Base-by-base conservation (phyloP, 1,284 basidiomycete genomes). In the Ganoderma multipileum region DNA sequence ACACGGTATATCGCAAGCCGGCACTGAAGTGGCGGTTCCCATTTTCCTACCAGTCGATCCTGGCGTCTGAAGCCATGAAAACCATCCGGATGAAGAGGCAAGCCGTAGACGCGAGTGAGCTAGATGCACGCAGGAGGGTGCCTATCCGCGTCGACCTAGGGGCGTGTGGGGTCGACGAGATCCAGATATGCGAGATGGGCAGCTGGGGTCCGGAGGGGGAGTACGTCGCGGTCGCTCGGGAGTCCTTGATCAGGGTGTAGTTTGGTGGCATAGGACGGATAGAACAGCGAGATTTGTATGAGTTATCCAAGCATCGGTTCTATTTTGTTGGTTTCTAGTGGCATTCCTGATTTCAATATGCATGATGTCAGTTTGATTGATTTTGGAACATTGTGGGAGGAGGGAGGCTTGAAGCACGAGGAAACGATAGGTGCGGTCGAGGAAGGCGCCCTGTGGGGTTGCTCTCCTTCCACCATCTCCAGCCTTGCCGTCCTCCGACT, bases 151-250 rank as follows among this genome's bases (percentile, higher is more conserved):
- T 87, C 8, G 76, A 83, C 62, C 77, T 89, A 30, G 87, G 87
- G 0, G 73, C 76, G 8, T 88, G 85, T 79, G 71, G 73, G 2
- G 82, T 89, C 0, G 77, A 81, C n/a, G 83, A 86, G 72, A 74
- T 90, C 2, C 85, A 89, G 73, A 80, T 91, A 11, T 90, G 89
- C 80, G 77, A 82, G 60, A 90, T 91, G 88, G 88, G 89, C 0
- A 89, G 87, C 71, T 83, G 80, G 72, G 87, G 85, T 0, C 81
- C 81, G 0, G 82, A 88, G 67, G 87, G 85, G 28, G 86, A 86
- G 72, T 90, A 90, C 74, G 79, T 88, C n/a, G 75, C 73, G 4
- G 79, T 76, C 20, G 76, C 68, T 30, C 67, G 73, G 18, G 63
- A 64, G 42, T 23, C 68, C 20, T 38, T 69, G 36, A 33, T 28